Conservation (phyloP, 1,284 basidiomycete species). For the Moniliophthora roreri region DNA sequence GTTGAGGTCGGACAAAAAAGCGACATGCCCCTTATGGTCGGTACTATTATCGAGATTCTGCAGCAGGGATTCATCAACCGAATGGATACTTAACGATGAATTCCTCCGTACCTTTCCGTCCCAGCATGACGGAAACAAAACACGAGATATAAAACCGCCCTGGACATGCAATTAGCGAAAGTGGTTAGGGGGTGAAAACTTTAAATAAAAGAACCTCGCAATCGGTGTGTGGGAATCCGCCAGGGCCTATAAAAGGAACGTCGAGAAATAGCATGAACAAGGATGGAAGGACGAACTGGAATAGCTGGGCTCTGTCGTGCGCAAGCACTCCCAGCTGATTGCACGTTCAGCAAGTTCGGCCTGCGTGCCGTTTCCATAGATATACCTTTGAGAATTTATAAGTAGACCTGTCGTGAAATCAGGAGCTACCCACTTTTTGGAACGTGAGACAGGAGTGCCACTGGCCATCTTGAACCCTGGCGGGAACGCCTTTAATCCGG, state of each 20-base stretch:
- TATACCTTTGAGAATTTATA: background rate
- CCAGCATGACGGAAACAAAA: background rate
- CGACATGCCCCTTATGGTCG: background rate
- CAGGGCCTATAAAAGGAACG: background rate
- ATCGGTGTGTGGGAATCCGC: background rate
- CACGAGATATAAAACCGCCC: background rate
- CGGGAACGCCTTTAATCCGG: background rate
- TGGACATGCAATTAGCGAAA: background rate
- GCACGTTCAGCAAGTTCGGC: background rate
- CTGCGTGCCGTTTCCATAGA: background rate
- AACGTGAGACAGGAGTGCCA: background rate
- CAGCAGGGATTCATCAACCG: background rate
- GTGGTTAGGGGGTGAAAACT: background rate
- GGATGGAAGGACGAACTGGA: background rate
- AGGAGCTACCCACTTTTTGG: background rate
- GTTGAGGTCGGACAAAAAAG: background rate
- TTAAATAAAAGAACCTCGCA: background rate
- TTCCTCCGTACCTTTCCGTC: background rate
- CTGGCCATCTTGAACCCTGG: background rate
- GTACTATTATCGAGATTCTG: background rate
- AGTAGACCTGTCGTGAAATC: background rate
- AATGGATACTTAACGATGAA: background rate
- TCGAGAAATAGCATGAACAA: background rate
- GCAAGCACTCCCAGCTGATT: background rate
- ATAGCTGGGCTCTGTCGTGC: background rate